Conservation (phyloP, 805 yeast genomes). For the Wickerhamomyces chaumierensis region DNA sequence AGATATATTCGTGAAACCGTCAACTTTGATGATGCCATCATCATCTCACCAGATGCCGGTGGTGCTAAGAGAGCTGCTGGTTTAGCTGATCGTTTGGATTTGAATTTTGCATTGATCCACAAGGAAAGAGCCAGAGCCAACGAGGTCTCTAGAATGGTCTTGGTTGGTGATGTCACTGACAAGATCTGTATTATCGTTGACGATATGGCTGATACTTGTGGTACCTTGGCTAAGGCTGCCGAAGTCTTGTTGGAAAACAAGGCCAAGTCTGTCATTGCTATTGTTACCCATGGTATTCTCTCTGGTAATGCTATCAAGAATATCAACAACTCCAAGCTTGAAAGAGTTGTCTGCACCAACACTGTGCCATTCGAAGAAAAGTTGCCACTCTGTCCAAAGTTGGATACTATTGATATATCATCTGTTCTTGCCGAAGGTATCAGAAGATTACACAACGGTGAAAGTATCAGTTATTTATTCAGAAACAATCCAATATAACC, state of each 20-base stretch:
- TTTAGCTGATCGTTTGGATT: conserved; percentile 66
- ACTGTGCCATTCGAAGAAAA: conserved; percentile 70
- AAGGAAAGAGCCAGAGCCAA: conserved; percentile 78
- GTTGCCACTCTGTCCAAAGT: conserved; percentile 42
- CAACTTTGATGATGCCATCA: conserved; percentile 50
- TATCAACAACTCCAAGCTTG: conserved; percentile 56
- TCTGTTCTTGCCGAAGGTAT: conserved; percentile 73
- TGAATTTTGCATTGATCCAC: conserved; percentile 76
- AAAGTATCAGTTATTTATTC: conserved; percentile 70
- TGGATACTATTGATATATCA: conserved; percentile 61
- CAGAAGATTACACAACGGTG: conserved; percentile 81
- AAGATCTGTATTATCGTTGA: conserved; percentile 72
- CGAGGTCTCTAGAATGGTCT: conserved; percentile 74
- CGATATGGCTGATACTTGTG: conserved; percentile 89
- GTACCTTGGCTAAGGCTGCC: conserved; percentile 75
- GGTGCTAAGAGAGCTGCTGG: conserved; percentile 88
- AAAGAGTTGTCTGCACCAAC: conserved; percentile 67
- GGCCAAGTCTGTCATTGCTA: conserved; percentile 67
- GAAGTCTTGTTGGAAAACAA: conserved; percentile 58
- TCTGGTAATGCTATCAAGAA: conserved; percentile 66
- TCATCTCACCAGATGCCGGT: conserved; percentile 83
- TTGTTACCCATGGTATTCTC: conserved; percentile 74
- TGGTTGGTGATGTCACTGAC: conserved; percentile 74
- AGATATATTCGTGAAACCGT: conserved; percentile 58
- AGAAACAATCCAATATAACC: conserved; percentile 43